Evolutionary conservation across 331 rosid species (phyloP), one percentile per base, ranked within the genome.

Genomic region (Malus hybrid): DNA sequence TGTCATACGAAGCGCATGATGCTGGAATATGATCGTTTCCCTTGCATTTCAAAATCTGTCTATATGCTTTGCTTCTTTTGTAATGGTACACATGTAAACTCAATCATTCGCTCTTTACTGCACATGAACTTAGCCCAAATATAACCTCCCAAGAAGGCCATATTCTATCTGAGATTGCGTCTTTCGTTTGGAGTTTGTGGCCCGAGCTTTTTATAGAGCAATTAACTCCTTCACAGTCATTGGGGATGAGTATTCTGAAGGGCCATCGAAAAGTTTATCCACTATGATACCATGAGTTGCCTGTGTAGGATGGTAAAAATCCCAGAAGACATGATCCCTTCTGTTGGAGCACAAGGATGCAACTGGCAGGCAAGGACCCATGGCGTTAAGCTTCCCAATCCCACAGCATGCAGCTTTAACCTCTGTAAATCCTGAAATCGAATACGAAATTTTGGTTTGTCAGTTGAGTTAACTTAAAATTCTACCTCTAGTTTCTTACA

Each of bases 341-440:
- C 24, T 24, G 24, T 24, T 24, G 24, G 24, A 24, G 24, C 24
- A 24, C 24, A 24, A 24, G 24, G 24, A 24, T 24, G 24, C 24
- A 24, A 24, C 24, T 24, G 24, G 24, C 24, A 24, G 24, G 24
- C 24, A 24, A 24, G 24, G 24, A 24, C 24, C 24, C 24, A 24
- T 24, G 24, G 24, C 24, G 24, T 24, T 24, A 24, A 24, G 24
- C 24, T 24, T 24, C 24, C 24, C 24, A 24, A 24, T 24, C 24
- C 24, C 24, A 24, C 24, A 24, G 24, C 24, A 24, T 24, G 24
- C 24, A 24, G 24, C 24, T 24, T 74, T 81, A 10, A 83, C 81
- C 66, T 91, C 98, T 15, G 69, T 69, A 80, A 93, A 93, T 77
- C 98, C 96, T 91, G 88, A 66, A 81, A 69, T 50, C 9, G 20